Evolutionary conservation across 2,329 filamentous ascomycete species (phyloP).

Genomic region (Xylariaceae sp.): DNA sequence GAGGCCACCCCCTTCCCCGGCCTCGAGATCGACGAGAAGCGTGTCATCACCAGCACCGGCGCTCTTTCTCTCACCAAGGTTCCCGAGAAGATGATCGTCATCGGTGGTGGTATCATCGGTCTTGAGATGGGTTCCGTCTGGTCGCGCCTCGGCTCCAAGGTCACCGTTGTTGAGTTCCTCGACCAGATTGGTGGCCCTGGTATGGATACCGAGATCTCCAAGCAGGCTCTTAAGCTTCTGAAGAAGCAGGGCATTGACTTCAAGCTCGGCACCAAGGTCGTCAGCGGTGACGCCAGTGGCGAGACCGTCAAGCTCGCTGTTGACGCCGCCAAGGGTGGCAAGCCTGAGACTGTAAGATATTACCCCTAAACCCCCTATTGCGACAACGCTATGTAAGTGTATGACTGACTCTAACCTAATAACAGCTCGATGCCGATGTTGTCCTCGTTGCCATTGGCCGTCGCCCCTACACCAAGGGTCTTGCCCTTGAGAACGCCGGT

Average conservation of each 20-base stretch:
- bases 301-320: slow-evolving; percentile 75
- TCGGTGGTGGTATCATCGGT: slow-evolving; percentile 97
- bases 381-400: not conserved
- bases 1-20: slow-evolving; percentile 96
- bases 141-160: slow-evolving; percentile 88
- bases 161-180: slow-evolving; percentile 96
- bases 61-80: slow-evolving; percentile 85
- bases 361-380: not conserved
- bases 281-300: slow-evolving; percentile 73
- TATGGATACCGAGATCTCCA: slow-evolving; percentile 93
- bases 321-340: slow-evolving; percentile 93
- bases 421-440: slow-evolving; percentile 83
- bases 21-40: slow-evolving; percentile 93
- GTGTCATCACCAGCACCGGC: slow-evolving; percentile 92
- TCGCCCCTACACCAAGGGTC: slow-evolving; percentile 85
- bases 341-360: slow-evolving; percentile 72
- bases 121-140: slow-evolving; percentile 98
- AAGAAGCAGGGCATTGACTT: slow-evolving; percentile 97
- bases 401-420: not conserved
- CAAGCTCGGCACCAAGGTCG: slow-evolving; percentile 95
- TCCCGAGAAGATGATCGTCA: slow-evolving; percentile 93
- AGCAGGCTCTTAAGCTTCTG: slow-evolving; percentile 85
- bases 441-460: slow-evolving; percentile 96
- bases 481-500: slow-evolving; percentile 90
- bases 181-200: slow-evolving; percentile 94